These are phyloP conservation scores for Fusarium irregulare DNA, from an alignment of 2,329 filamentous ascomycete genomes.

Conservation along the genomic window DNA sequence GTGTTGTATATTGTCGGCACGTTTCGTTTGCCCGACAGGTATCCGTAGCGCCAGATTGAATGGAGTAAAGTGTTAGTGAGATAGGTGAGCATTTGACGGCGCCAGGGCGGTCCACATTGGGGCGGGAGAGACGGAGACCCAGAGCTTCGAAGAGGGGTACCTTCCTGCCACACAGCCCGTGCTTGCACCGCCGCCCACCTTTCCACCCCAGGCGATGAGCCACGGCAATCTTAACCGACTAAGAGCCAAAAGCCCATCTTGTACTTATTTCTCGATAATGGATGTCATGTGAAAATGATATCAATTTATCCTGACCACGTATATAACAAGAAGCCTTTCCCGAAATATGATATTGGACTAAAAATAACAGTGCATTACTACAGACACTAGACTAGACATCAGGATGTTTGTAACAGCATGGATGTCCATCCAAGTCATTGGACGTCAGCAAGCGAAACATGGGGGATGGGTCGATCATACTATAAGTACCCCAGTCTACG, in stretches of 20 bases:
- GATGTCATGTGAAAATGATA: neutral
- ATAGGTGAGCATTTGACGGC: constrained; percentile 26
- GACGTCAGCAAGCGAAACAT: constrained; percentile 7
- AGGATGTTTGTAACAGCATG: constrained; percentile 18
- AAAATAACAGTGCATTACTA: neutral
- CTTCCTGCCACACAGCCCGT: constrained; percentile 7
- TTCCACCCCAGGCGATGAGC: constrained; percentile 5
- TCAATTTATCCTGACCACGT: neutral
- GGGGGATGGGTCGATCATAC: constrained; percentile 15
- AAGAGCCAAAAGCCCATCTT: neutral
- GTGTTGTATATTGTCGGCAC: constrained; percentile 23
- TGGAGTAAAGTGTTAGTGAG: constrained; percentile 16
- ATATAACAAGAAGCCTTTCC: neutral
- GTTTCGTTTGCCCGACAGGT: constrained; percentile 20
- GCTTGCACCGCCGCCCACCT: constrained; percentile 21
- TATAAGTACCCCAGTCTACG: constrained; percentile 1
- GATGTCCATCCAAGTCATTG: constrained; percentile 15
- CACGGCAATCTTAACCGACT: constrained; percentile 5
- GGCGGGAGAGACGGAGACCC: constrained; percentile 31
- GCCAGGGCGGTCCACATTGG: constrained; percentile 29
- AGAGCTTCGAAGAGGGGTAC: constrained; percentile 18
- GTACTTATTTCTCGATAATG: neutral
- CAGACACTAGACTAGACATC: neutral
- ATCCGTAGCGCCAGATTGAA: constrained; percentile 29
- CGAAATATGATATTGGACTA: neutral